Evolutionary conservation across 1,139 yeast genomes (phyloP).

Genomic region (Yamadazyma buinensis): DNA sequence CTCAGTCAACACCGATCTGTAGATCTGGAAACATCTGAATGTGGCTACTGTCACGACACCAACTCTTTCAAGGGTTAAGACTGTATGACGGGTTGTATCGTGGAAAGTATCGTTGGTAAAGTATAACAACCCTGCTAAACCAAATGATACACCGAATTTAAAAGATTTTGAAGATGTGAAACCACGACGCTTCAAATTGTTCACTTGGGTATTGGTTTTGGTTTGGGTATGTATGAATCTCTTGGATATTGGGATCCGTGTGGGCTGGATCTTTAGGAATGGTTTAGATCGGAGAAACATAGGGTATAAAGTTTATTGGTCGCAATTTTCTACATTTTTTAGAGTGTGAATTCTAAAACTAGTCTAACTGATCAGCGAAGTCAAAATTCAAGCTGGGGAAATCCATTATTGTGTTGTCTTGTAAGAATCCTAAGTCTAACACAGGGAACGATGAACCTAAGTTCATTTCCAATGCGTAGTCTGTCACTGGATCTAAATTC

Average conservation of each 20-base stretch:
- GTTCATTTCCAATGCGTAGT: no score
- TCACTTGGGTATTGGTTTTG: no score
- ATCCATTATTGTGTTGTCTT: conserved; percentile 18
- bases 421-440: conserved; percentile 33
- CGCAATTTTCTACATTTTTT: no score
- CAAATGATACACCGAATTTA: conserved; percentile 29
- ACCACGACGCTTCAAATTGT: no score
- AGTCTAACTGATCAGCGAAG: neutral
- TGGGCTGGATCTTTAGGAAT: no score
- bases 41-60: conserved; percentile 66
- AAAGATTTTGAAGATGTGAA: no score
- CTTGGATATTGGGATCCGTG: no score
- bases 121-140: conserved; percentile 28
- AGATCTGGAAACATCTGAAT: conserved; percentile 57
- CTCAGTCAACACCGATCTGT: conserved; percentile 52
- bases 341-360: no score
- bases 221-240: no score
- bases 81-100: conserved; percentile 24
- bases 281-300: no score
- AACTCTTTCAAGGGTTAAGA: conserved; percentile 50
- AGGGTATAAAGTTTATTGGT: no score
- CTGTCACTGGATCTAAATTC: neutral
- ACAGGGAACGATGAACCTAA: conserved; percentile 10
- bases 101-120: conserved; percentile 28
- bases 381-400: neutral